Percentiles rank a stretch among this genome's conserved stretches.
Conservation (phyloP, 129 eudicot genomes). For the Calendula officinalis region DNA sequence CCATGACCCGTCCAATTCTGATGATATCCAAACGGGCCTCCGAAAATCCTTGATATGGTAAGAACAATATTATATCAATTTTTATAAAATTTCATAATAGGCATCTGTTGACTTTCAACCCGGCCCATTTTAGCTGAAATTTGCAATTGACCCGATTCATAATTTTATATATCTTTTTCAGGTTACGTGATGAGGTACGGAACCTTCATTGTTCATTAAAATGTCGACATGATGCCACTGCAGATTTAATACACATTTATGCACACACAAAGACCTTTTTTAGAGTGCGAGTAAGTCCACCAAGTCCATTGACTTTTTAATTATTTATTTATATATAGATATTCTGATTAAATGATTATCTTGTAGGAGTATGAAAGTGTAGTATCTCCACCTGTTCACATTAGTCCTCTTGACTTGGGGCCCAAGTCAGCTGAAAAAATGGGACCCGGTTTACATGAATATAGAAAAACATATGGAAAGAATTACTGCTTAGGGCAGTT, state of each 20-base stretch:
- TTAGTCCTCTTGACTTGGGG: constrained; percentile 90
- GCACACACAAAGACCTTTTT: constrained; percentile 83
- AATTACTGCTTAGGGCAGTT: constrained; percentile 94
- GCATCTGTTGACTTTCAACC: too few relatives aligned
- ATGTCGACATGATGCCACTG: constrained; percentile 97
- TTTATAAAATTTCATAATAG: neutral
- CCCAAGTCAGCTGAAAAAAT: constrained; percentile 79
- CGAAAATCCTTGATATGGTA: constrained; percentile 81
- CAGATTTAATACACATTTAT: constrained; percentile 88
- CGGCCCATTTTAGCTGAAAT: too few relatives aligned
- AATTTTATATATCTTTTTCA: constrained; percentile 29
- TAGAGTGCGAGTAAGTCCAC: constrained; percentile 58
- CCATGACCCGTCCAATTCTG: constrained; percentile 81
- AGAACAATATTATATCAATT: neutral
- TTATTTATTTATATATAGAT: too few relatives aligned
- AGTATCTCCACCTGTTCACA: constrained; percentile 83
- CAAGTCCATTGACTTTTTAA: neutral
- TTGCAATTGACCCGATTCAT: too few relatives aligned
- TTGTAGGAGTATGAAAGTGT: constrained; percentile 79
- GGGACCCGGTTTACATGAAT: constrained; percentile 77
- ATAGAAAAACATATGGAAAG: constrained; percentile 76
- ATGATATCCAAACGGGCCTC: constrained; percentile 54
- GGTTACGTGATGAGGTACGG: constrained; percentile 97
- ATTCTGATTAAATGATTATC: constrained; percentile 19
- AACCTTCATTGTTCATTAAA: constrained; percentile 75